Conservation (phyloP, 2,329 filamentous ascomycete species). For the Lojkania enalia region DNA sequence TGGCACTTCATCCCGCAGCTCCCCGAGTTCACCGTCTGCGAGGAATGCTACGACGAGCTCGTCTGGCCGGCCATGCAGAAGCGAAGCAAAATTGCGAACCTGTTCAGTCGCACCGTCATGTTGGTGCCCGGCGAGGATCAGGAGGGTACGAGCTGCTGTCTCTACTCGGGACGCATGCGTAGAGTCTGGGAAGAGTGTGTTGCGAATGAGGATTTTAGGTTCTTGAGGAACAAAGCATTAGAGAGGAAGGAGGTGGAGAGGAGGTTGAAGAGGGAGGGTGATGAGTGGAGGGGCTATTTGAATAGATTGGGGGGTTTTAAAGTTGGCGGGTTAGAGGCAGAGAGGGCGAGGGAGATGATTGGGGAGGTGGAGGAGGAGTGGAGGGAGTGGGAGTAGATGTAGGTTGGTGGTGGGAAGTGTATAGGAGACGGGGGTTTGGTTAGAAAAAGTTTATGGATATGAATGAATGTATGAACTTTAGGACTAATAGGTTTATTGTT, state of each 20-base stretch:
- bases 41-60: conserved; percentile 81
- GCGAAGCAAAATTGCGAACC: conserved; percentile 47
- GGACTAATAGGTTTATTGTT: no score
- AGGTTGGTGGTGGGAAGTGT: not conserved
- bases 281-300: conserved; percentile 34
- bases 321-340: conserved; percentile 24
- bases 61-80: conserved; percentile 69
- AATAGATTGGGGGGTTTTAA: conserved; percentile 16
- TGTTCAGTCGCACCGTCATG: conserved; percentile 59
- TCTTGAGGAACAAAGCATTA: conserved; percentile 63
- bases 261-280: conserved; percentile 51
- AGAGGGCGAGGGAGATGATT: conserved; percentile 31
- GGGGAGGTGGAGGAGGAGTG: conserved; percentile 32
- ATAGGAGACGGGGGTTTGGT: no score
- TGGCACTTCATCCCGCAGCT: conserved; percentile 81
- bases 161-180: conserved; percentile 82
- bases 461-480: no score
- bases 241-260: conserved; percentile 47
- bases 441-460: no score
- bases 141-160: conserved; percentile 64
- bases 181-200: conserved; percentile 70
- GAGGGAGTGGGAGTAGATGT: conserved; percentile 37
- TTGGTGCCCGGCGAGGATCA: conserved; percentile 56
- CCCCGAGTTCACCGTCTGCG: conserved; percentile 80
- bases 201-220: conserved; percentile 66